Base-by-base conservation (phyloP, 768 basidiomycete genomes). In the Cubamyces sp. region DNA sequence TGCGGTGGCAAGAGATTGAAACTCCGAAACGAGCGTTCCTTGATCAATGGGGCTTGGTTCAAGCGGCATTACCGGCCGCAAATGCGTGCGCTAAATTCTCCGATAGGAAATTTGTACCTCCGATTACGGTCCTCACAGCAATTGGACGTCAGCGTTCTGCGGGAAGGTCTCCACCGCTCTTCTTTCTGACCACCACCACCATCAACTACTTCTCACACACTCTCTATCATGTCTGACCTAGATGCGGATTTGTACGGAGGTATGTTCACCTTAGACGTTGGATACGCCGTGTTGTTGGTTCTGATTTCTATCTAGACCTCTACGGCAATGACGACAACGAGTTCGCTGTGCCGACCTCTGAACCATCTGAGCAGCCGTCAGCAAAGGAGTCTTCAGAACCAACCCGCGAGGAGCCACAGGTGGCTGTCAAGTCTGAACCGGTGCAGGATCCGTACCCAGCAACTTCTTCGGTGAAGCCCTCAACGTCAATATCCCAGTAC, bases 181-280 rank as follows among this genome's bases (percentile, higher is more conserved):
- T 57, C 60, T 63, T 61, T 50, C 62, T 46, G 28, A 59, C 53
- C 66, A 46, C 62, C 66, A 46, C 62, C 30, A 43, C 57, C 67
- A 76, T 73, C 73, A 87, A 84, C 64, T 87, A 87, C 77, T 85
- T 87, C 74, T 37, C 18, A 18, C 52, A 37, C n/a, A 18, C 34
- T 30, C 26, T 16, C 45, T 62, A 76, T 75, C 69, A 90, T 90
- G 90, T 86, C 88, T 65, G 90, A 91, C 78, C 87, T 91, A 74
- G 91, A 94, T 74, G 90, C 90, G 76, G 93, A 94, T 74, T 83
- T 94, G 55, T 95, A 95, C 70, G 91, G 92, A 70, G 93, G 93
- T 91, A 72, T 59, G 86, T 70, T 23, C 40, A 3, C 46, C 30
- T 25, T 57, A 28, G 66, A 25, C 42, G 28, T 23, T 42, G 57